These are phyloP conservation scores for Naematelia encephala DNA, from an alignment of 768 basidiomycete species.

Conservation along the genomic window DNA sequence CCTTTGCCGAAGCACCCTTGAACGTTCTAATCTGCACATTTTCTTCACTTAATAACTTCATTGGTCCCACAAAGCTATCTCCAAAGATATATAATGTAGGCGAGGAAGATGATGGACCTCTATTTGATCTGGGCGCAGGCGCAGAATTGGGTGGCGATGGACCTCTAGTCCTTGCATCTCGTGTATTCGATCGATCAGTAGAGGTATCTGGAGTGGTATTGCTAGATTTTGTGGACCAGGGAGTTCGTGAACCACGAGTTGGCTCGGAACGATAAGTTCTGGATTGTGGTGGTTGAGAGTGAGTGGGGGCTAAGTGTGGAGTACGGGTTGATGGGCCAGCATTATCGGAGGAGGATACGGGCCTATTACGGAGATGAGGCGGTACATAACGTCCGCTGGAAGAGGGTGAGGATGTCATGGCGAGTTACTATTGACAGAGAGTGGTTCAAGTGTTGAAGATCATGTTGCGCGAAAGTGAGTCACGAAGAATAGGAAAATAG, in stretches of 20 bases:
- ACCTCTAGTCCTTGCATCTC: not conserved
- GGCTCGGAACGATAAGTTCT: conserved; percentile 1
- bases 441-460: too few species aligned
- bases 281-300: not conserved
- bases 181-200: not conserved
- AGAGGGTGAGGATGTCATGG: too few species aligned
- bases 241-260: conserved; percentile 19
- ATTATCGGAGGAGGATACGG: conserved; percentile 3
- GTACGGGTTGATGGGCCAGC: conserved; percentile 8
- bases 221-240: conserved; percentile 21
- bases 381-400: conserved; percentile 26
- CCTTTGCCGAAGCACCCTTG: conserved; percentile 46
- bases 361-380: conserved; percentile 33
- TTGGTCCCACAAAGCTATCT: conserved; percentile 42
- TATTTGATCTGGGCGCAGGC: not conserved
- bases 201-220: not conserved
- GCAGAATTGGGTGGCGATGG: conserved; percentile 1
- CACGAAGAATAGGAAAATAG: not conserved
- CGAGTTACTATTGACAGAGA: too few species aligned
- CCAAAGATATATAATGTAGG: conserved; percentile 34
- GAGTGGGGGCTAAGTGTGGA: not conserved
- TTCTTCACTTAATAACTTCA: conserved; percentile 37
- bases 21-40: conserved; percentile 27
- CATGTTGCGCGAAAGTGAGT: too few species aligned
- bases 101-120: not conserved